A percentile compares a stretch with the other conserved stretches of the same genome.
These are phyloP conservation scores for Orbilia quercus DNA, from an alignment of 2,329 filamentous ascomycete genomes.

Conservation along the genomic window DNA sequence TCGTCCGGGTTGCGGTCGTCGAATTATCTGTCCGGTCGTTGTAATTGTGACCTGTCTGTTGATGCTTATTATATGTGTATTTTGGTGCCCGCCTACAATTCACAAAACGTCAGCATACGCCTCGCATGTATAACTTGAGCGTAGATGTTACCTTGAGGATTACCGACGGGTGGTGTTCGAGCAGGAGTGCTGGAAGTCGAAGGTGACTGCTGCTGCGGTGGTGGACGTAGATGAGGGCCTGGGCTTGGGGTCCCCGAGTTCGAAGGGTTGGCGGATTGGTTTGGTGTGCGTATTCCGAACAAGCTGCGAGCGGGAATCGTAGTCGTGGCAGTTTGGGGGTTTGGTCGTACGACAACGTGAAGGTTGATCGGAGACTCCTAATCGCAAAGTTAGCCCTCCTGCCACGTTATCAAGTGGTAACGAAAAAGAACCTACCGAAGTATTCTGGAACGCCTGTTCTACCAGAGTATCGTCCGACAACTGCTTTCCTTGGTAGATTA, in stretches of 20 bases:
- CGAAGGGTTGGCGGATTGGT: slow-evolving; percentile 13
- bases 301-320: slow-evolving; percentile 23
- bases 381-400: not conserved
- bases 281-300: slow-evolving; percentile 10
- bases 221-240: not conserved
- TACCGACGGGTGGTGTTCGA: slow-evolving; percentile 1
- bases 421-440: slow-evolving; percentile 10
- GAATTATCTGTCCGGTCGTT: slow-evolving; percentile 21
- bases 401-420: not conserved
- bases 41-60: slow-evolving; percentile 41
- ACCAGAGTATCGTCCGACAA: slow-evolving; percentile 27
- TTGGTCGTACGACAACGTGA: slow-evolving; percentile 38
- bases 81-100: slow-evolving; percentile 1
- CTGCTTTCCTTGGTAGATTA: slow-evolving; percentile 41
- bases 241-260: slow-evolving; percentile 1
- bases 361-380: slow-evolving; percentile 28
- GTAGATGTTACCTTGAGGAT: not conserved
- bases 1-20: not conserved
- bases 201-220: not conserved
- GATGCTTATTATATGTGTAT: slow-evolving; percentile 18
- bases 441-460: slow-evolving; percentile 21
- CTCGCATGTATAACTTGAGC: not conserved
- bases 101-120: not conserved
- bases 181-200: not conserved
- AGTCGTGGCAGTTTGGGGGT: not conserved